Base-by-base conservation (phyloP, 176 grass and related monocot species). In the Poa pratensis region DNA sequence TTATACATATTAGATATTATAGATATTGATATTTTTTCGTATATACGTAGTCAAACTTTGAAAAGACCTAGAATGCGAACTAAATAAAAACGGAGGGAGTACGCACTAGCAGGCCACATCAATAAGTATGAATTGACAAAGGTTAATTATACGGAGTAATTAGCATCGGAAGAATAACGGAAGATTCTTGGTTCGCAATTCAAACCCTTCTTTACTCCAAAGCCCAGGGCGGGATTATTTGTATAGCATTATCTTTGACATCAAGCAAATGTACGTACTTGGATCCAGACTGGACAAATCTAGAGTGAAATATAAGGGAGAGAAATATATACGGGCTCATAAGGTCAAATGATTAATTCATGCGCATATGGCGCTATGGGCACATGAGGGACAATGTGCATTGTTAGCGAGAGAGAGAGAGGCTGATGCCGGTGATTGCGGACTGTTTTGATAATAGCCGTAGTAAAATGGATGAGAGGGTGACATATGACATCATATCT, bases 211-310 rank as follows among this genome's bases (percentile, higher is more conserved):
- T 67, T 78, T 87, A 60, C 69, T 76, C 60, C 0, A 80, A 87
- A 9, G 0, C 22, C 3, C 59, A 2, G 26, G 22, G 37, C 9
- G 57, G 84, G 27, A 24, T 52, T 53, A 24, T 49, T 64, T 42
- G 58, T 71, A 48, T 75, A 78, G 22, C 35, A 69, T 67, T 83
- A 52, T 67, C 59, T 58, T 90, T 90, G 89, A 84, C 89, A 75
- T 86, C 42, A 68, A 1, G 13, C 15, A 68, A n/a, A n/a, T 74
- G 11, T 32, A 34, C 10, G 32, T 61, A 43, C 34, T 51, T 74
- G 46, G 23, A 74, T 73, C 43, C 43, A 14, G 70, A 5, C 23
- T 58, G 17, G 64, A 68, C 37, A 48, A 66, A 83, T 74, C 48
- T 49, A 30, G 77, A 80, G 69, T 59, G 58, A 35, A 53, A 66